Evolutionary conservation across 1,284 basidiomycete genomes (phyloP).

Genomic region (Gymnopus androsaceus): DNA sequence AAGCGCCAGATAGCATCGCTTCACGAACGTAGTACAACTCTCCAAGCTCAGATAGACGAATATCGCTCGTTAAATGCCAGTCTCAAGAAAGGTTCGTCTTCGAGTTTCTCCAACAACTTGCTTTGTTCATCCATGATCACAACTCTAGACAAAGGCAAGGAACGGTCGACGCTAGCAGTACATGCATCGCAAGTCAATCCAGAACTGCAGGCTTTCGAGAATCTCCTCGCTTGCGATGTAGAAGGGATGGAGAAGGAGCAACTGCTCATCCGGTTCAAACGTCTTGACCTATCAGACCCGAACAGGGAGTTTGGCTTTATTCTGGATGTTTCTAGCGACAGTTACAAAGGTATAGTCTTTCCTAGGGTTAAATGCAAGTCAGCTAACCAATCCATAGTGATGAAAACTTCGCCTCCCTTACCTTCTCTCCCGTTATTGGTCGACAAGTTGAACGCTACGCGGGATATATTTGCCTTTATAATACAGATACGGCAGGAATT

Average conservation of each 20-base stretch:
- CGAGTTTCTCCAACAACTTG: neutral
- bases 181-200: constrained; percentile 57
- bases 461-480: constrained; percentile 66
- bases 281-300: constrained; percentile 60
- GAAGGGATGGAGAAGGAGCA: constrained; percentile 76
- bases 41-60: constrained; percentile 72
- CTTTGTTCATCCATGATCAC: neutral
- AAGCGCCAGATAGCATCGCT: constrained; percentile 63
- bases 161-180: constrained; percentile 60
- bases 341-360: constrained; percentile 63
- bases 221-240: constrained; percentile 61
- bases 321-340: constrained; percentile 63
- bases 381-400: constrained; percentile 42
- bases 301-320: constrained; percentile 74
- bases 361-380: constrained; percentile 2
- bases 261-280: constrained; percentile 72
- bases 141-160: constrained; percentile 65
- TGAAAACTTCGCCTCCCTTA: constrained; percentile 67
- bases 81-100: constrained; percentile 57
- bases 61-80: constrained; percentile 58
- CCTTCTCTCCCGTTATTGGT: constrained; percentile 63
- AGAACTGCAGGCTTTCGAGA: constrained; percentile 63
- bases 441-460: constrained; percentile 61
- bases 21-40: constrained; percentile 55
- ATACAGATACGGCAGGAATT: constrained; percentile 45